phyloP scores from a whole-genome alignment of 176 grass and related monocot genomes.

The Poa annua region DNA sequence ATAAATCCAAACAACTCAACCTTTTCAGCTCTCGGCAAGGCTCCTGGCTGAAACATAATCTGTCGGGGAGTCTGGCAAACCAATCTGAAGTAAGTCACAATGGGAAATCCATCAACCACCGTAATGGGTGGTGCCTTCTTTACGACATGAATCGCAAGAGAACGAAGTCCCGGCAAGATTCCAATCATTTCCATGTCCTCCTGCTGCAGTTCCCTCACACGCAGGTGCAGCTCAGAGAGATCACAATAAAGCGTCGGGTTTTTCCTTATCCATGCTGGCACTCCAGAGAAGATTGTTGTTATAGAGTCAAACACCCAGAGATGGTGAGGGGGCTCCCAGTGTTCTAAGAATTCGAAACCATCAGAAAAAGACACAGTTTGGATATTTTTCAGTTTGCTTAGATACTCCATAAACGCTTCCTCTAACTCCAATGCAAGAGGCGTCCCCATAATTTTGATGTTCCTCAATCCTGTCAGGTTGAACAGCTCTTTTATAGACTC shows the following conservation, averaged over 20 bases:
- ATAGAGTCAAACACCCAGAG: accelerated
- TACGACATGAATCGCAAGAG: too few relatives aligned
- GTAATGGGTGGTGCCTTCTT: too few relatives aligned
- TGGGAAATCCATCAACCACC: too few relatives aligned
- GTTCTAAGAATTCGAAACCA: background rate
- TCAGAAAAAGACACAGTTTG: background rate
- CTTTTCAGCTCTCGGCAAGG: too few relatives aligned
- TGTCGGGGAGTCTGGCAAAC: too few relatives aligned
- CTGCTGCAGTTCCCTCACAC: background rate
- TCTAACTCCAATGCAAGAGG: background rate
- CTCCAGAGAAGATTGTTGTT: background rate
- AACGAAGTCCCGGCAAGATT: background rate
- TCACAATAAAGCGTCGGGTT: background rate
- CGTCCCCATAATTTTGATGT: too few relatives aligned
- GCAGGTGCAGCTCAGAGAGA: background rate
- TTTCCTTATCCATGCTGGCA: background rate
- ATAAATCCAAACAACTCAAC: too few relatives aligned
- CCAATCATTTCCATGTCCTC: background rate
- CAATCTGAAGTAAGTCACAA: too few relatives aligned
- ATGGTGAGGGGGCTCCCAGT: background rate
- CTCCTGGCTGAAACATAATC: too few relatives aligned
- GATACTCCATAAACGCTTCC: background rate
- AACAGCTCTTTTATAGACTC: background rate
- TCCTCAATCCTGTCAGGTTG: background rate
- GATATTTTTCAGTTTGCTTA: background rate